phyloP scores from a whole-genome alignment of 768 basidiomycete genomes.

The Vishniacozyma victoriae region DNA sequence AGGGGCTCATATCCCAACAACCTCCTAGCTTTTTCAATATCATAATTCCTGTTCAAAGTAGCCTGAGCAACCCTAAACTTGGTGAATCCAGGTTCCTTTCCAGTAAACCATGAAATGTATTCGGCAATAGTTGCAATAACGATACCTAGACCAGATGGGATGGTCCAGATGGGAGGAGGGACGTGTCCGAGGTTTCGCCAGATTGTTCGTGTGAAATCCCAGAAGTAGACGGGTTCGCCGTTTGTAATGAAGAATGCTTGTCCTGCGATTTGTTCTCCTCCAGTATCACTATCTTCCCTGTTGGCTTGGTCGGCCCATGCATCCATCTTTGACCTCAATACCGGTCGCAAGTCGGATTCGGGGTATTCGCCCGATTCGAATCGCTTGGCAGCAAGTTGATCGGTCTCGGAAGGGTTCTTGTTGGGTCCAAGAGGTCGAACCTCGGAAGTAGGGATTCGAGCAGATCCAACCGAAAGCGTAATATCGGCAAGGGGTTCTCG shows the following conservation, averaged over 20 bases:
- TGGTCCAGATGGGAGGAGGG: slow-evolving; percentile 52
- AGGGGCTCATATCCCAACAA: slow-evolving; percentile 90
- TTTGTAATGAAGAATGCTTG: slow-evolving; percentile 96
- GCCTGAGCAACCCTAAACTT: slow-evolving; percentile 73
- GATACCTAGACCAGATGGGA: slow-evolving; percentile 65
- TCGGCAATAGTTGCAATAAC: slow-evolving; percentile 67
- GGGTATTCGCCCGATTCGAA: slow-evolving; percentile 47
- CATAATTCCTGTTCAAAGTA: slow-evolving; percentile 77
- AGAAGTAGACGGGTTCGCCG: slow-evolving; percentile 91
- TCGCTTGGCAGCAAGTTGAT: slow-evolving; percentile 56
- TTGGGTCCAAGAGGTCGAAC: slow-evolving; percentile 81
- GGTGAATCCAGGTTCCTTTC: slow-evolving; percentile 80
- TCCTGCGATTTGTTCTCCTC: slow-evolving; percentile 69
- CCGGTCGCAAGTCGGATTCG: slow-evolving; percentile 51
- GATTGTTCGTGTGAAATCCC: slow-evolving; percentile 80
- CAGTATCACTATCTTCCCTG: slow-evolving; percentile 47
- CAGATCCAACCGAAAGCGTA: slow-evolving; percentile 59
- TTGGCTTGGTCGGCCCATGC: slow-evolving; percentile 54
- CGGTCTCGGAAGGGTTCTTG: slow-evolving; percentile 53
- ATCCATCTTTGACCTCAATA: slow-evolving; percentile 75
- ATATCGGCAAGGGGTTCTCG: slow-evolving; percentile 57
- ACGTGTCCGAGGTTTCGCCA: slow-evolving; percentile 60
- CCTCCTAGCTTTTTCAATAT: slow-evolving; percentile 75
- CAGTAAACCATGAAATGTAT: slow-evolving; percentile 63
- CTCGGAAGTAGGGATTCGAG: slow-evolving; percentile 68